Evolutionary conservation across 768 basidiomycete species (phyloP).

Genomic region (Amanita rimosa): DNA sequence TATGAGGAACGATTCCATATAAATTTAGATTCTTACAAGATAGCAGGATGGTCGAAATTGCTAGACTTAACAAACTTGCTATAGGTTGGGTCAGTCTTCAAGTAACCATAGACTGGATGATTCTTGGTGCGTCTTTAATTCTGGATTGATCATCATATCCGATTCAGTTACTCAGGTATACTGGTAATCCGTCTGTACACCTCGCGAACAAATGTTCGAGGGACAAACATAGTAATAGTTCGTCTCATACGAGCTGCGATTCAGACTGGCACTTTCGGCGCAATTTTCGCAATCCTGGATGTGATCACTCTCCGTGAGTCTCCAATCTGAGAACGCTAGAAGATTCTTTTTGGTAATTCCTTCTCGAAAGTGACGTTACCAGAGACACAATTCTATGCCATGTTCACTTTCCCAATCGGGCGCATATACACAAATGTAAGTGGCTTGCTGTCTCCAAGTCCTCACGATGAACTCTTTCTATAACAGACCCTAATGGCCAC

Average conservation of each 20-base stretch:
- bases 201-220: constrained; percentile 2
- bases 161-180: neutral
- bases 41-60: neutral
- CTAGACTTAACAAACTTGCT: constrained; percentile 1
- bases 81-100: constrained; percentile 9
- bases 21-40: neutral
- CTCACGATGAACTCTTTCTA: neutral
- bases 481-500: constrained; percentile 7
- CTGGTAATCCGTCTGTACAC: constrained; percentile 1
- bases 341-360: neutral
- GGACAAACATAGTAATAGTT: constrained; percentile 7
- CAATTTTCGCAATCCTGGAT: constrained; percentile 6
- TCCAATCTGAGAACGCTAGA: no score
- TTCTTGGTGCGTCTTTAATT: constrained; percentile 4
- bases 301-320: constrained; percentile 7
- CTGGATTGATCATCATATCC: neutral
- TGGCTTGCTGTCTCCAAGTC: no score
- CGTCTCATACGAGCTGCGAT: constrained; percentile 9
- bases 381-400: constrained; percentile 6
- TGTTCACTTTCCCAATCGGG: constrained; percentile 9
- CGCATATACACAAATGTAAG: constrained; percentile 10
- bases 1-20: neutral
- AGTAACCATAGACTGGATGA: constrained; percentile 4
- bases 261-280: constrained; percentile 8
- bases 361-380: constrained; percentile 1